phyloP scores from a whole-genome alignment of 129 eudicot species.

The Lactuca sativa region DNA sequence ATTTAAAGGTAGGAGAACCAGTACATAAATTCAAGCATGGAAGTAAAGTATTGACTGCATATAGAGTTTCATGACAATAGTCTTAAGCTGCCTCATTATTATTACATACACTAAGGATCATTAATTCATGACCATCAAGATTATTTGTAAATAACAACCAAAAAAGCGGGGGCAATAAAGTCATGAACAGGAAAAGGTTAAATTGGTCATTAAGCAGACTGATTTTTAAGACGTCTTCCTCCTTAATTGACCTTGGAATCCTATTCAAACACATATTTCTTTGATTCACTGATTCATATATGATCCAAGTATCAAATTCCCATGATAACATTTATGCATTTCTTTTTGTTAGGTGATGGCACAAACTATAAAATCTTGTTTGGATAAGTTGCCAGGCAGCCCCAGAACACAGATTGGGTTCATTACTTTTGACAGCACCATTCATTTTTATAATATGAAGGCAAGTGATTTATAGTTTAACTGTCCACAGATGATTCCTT shows the following conservation, averaged over 20 bases:
- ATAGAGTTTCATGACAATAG: no score
- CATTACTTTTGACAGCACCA: conserved; percentile 89
- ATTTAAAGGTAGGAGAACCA: no score
- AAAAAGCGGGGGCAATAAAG: no score
- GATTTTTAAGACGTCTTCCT: background rate
- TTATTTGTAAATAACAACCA: no score
- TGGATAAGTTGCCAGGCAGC: conserved; percentile 84
- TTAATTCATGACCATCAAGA: no score
- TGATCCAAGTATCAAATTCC: background rate
- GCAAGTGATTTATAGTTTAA: conserved; percentile 42
- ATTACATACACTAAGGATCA: no score
- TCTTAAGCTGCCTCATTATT: no score
- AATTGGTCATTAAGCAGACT: background rate
- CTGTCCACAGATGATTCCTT: background rate
- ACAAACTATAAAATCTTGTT: conserved; percentile 83
- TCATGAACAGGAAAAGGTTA: no score
- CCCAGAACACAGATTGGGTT: conserved; percentile 96
- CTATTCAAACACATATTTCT: background rate
- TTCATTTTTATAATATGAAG: conserved; percentile 95
- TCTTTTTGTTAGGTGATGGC: conserved; percentile 70
- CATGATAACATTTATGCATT: background rate
- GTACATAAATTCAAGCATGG: no score
- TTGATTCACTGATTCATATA: background rate
- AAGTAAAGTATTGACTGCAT: no score
- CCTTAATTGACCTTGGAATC: background rate